Percentiles rank a stretch among this genome's conserved stretches.
phyloP scores from a whole-genome alignment of 768 basidiomycete genomes.

The Nevesoporus exiguus region DNA sequence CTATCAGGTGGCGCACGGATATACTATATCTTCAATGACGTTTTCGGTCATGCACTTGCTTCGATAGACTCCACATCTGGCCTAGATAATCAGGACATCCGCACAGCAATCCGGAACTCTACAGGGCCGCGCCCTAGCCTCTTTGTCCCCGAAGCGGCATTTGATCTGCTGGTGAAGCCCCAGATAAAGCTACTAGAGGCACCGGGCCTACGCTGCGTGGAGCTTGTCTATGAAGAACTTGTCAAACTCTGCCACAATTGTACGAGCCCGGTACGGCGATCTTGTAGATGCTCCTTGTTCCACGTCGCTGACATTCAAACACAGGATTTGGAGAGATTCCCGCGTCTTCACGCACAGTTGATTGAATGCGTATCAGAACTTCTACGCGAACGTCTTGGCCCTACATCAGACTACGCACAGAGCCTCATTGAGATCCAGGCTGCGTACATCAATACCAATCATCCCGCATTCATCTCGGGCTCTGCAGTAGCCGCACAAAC shows the following conservation, averaged over 20 bases:
- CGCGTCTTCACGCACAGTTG: conserved; percentile 85
- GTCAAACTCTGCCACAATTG: conserved; percentile 99
- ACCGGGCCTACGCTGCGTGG: conserved; percentile 93
- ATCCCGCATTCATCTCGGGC: conserved; percentile 88
- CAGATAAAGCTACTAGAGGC: conserved; percentile 96
- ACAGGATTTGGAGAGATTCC: conserved; percentile 95
- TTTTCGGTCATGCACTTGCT: conserved; percentile 89
- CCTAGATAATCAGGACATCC: conserved; percentile 90
- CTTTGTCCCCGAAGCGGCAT: conserved; percentile 96
- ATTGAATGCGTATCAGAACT: conserved; percentile 98
- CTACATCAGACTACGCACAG: conserved; percentile 94
- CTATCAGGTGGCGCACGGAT: conserved; percentile 96
- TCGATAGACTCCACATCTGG: conserved; percentile 89
- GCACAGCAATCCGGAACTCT: conserved; percentile 97
- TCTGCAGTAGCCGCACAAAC: conserved; percentile 62
- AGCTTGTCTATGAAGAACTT: conserved; percentile 96
- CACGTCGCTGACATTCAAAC: conserved; percentile 11
- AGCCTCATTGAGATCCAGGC: conserved; percentile 96
- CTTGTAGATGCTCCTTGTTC: neutral
- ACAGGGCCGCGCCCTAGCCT: conserved; percentile 95
- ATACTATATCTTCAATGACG: conserved; percentile 99
- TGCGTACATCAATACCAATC: conserved; percentile 99
- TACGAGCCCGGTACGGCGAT: conserved; percentile 70
- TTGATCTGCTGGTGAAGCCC: conserved; percentile 94
- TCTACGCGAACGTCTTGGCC: conserved; percentile 89